Evolutionary conservation across 257 asterid species (phyloP), one percentile per base, ranked within the genome.

Genomic region (Gentiana macrophylla): DNA sequence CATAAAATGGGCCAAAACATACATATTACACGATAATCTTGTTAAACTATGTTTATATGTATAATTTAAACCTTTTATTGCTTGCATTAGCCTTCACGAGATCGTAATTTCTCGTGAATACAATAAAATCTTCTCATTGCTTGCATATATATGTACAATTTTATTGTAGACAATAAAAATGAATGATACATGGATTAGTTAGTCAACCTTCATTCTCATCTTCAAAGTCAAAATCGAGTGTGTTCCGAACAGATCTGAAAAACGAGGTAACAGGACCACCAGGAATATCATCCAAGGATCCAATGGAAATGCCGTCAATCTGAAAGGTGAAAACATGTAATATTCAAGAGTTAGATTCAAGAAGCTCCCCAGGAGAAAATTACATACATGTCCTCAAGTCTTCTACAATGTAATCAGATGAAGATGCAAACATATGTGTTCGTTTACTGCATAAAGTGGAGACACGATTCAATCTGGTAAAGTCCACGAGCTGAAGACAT

Each of bases 221-320:
- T 34, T 57, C 86, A 67, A 77, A 91, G 79, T 91, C 98, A 36
- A 91, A 91, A 73, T 91, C 98, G 81, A 91, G 58, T 35, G 94
- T 83, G 74, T 81, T 81, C 52, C 81, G 67, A 37, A 91, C 46
- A 61, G 98, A 91, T 74, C 90, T 81, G 79, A 87, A 76, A 73
- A 91, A 87, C 36, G 72, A 49, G n/a, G 81, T 68, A 68, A 91
- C 82, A 0, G 94, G 74, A 12, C 96, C 95, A 63, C 76, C 79
- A 61, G 98, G 98, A 72, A 91, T 74, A 73, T 91, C 98, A 73
- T 91, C 98, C 80, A 91, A 76, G 55, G 98, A 84, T 57, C 79
- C 82, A 66, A 87, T 52, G 47, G 80, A 72, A 68, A 91, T 45
- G 51, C 84, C 97, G 64, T 81, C 98, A 72, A 81, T 69, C 95